Percentiles rank a stretch among this genome's conserved stretches.
Conservation (phyloP, 495 filamentous ascomycete species). For the Sporormia fimetaria region DNA sequence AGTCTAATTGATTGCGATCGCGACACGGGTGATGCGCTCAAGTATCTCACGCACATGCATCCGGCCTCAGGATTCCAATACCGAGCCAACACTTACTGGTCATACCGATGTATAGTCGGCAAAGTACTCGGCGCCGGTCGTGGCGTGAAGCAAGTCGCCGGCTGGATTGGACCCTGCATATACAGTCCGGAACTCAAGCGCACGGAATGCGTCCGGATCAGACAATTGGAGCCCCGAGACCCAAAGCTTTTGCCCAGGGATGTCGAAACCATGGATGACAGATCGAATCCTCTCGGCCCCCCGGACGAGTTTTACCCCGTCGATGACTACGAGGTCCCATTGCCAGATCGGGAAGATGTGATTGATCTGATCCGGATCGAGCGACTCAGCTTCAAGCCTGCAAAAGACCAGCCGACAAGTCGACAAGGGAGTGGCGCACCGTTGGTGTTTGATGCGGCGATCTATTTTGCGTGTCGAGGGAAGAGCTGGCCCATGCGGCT, state of each 20-base stretch:
- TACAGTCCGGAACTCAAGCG: conserved; percentile 49
- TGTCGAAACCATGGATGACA: conserved; percentile 45
- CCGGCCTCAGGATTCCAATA: conserved; percentile 63
- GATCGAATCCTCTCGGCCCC: conserved; percentile 55
- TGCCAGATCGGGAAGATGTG: conserved; percentile 41
- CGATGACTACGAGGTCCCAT: conserved; percentile 47
- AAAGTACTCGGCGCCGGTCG: conserved; percentile 49
- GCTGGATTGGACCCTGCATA: conserved; percentile 58
- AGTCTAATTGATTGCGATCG: conserved; percentile 59
- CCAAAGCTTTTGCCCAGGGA: conserved; percentile 41
- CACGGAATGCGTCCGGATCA: conserved; percentile 51
- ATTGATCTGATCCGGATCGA: conserved; percentile 56
- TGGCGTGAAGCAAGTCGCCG: conserved; percentile 32
- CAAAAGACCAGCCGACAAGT: conserved; percentile 19
- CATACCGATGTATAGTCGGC: conserved; percentile 53
- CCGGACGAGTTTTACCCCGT: conserved; percentile 46
- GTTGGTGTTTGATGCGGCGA: conserved; percentile 47
- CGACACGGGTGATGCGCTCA: conserved; percentile 45
- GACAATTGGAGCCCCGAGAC: conserved; percentile 39
- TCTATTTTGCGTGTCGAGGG: conserved; percentile 56
- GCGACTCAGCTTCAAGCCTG: conserved; percentile 42
- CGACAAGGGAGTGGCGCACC: conserved; percentile 29
- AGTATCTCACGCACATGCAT: conserved; percentile 48
- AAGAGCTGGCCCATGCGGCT: conserved; percentile 52
- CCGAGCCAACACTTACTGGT: conserved; percentile 58